These are phyloP conservation scores for Capronia americana DNA, from an alignment of 2,329 filamentous ascomycete species.

Conservation along the genomic window DNA sequence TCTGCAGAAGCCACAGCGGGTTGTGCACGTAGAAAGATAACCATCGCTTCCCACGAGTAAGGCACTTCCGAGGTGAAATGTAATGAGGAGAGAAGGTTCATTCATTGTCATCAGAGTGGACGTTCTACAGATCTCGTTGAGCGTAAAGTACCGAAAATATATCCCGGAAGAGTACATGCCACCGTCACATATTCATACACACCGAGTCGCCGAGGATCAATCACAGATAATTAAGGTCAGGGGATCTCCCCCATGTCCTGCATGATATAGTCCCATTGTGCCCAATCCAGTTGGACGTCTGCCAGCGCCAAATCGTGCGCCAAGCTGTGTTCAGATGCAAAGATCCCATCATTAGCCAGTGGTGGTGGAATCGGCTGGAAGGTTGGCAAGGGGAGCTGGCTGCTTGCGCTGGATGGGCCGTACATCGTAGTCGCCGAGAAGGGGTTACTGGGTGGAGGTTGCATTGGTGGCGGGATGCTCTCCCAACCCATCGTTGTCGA, in stretches of 20 bases:
- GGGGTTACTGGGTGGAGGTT: neutral
- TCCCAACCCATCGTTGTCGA: neutral
- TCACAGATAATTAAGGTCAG: neutral
- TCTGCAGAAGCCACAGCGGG: too few relatives aligned
- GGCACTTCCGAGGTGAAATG: too few relatives aligned
- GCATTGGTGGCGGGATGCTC: neutral
- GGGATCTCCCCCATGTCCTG: constrained; percentile 25
- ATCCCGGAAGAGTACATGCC: neutral
- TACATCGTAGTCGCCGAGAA: neutral
- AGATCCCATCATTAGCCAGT: constrained; percentile 22
- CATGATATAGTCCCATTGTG: constrained; percentile 39
- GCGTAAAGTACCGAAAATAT: neutral
- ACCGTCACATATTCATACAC: neutral
- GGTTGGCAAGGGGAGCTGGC: constrained; percentile 23
- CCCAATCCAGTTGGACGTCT: constrained; percentile 39
- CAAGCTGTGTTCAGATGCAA: constrained; percentile 29
- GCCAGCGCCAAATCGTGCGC: constrained; percentile 31
- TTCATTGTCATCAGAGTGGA: neutral
- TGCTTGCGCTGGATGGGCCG: neutral
- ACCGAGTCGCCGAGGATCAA: neutral
- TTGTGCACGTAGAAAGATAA: too few relatives aligned
- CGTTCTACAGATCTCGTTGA: neutral
- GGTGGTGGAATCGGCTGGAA: constrained; percentile 18
- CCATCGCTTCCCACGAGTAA: too few relatives aligned
- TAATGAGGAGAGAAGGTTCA: neutral